Base-by-base conservation (phyloP, 2,329 filamentous ascomycete species). In the Botrytis sinoallii region DNA sequence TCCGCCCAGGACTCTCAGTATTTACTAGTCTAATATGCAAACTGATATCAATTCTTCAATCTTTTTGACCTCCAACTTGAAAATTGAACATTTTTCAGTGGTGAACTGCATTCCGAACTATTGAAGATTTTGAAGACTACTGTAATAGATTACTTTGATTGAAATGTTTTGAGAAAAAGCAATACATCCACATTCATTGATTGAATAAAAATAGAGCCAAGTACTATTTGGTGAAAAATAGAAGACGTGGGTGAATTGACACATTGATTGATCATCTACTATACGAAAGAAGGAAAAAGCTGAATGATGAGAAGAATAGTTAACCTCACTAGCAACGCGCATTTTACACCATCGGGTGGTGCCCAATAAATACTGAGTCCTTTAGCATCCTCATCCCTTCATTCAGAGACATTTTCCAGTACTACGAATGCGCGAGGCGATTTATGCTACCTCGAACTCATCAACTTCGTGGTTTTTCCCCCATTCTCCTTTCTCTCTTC, bases 391-490 rank as follows among this genome's bases (percentile, higher is more conserved):
- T 46, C 44, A 46, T 46, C 6, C 8, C 1, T 12, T 48, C 0
- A 12, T 48, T 48, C 10, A 10, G 4, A 25, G 46, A 10, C 4
- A 6, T 55, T 14, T 3, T n/a, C 4, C 0, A 55, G 12, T n/a
- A n/a, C 2, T n/a, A 2, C 14, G 8, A n/a, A 16, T 16, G 1
- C 18, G 25, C 0, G 3, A 29, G 3, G 1, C 6, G 3, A 55
- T 29, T 55, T 29, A 55, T 29, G 8, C n/a, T 29, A 55, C 8
- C 52, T 3, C 6, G 52, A 29, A 16, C 6, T 29, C n/a, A 29
- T 55, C n/a, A 29, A 29, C 14, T 29, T 29, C 6, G 3, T 57
- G 52, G 1, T 8, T 57, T 57, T 29, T 57, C 1, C 14, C 6
- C 7, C 3, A 32, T 57, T 4, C 14, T 29, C 14, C 14, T 29